phyloP scores from a whole-genome alignment of 2,329 filamentous ascomycete genomes.

The Colletotrichum cordylinicola region DNA sequence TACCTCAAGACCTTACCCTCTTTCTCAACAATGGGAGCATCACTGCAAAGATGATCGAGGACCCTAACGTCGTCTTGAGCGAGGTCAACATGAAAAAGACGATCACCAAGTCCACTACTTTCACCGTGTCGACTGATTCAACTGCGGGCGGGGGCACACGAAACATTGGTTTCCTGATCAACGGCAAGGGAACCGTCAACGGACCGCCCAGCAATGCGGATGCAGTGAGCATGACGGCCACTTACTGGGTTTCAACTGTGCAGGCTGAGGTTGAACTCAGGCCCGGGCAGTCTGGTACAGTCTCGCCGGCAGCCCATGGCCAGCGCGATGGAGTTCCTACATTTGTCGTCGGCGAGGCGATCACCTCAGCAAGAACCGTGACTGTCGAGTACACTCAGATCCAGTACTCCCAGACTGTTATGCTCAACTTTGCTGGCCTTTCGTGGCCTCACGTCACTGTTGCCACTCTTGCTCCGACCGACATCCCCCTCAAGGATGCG shows the following conservation, averaged over 20 bases:
- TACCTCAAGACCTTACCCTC: conserved; percentile 36
- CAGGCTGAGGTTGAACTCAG: neutral
- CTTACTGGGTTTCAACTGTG: conserved; percentile 9
- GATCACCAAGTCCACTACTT: conserved; percentile 33
- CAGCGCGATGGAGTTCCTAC: neutral
- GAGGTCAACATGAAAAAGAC: conserved; percentile 34
- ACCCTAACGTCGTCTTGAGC: conserved; percentile 33
- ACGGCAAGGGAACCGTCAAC: neutral
- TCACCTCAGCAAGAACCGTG: neutral
- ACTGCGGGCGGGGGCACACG: conserved; percentile 31
- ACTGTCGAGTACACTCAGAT: conserved; percentile 32
- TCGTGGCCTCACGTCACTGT: conserved; percentile 17
- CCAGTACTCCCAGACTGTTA: conserved; percentile 38
- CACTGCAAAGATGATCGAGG: conserved; percentile 32
- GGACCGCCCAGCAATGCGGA: neutral
- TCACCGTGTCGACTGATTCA: conserved; percentile 31
- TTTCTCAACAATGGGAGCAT: conserved; percentile 31
- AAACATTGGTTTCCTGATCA: conserved; percentile 34
- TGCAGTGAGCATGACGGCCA: neutral
- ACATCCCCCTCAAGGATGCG: too few relatives aligned
- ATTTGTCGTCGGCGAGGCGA: neutral
- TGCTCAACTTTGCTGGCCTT: conserved; percentile 4
- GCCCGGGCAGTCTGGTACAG: neutral
- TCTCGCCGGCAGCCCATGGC: neutral
- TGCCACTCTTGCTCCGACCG: conserved; percentile 19